phyloP scores from a whole-genome alignment of 768 basidiomycete genomes.

The Leccinum fibrillosum region DNA sequence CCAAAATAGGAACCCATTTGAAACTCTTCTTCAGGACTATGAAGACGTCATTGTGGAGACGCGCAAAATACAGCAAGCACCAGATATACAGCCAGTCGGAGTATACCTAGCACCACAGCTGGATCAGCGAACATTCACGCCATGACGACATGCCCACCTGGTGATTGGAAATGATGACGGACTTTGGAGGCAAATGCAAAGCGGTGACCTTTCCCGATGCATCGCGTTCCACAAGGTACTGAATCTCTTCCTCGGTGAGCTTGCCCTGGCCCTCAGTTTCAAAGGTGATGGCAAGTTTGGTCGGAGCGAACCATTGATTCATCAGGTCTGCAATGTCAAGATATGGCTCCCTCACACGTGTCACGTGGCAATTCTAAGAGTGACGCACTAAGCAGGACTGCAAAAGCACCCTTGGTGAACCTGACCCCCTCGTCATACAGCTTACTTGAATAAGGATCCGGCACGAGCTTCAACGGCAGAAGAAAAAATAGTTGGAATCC shows the following conservation, averaged over 20 bases:
- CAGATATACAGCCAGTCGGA: constrained; percentile 89
- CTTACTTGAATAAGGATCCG: constrained; percentile 50
- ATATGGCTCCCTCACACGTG: neutral
- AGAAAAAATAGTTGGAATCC: constrained; percentile 69
- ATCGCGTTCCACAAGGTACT: constrained; percentile 54
- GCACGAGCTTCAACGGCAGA: constrained; percentile 62
- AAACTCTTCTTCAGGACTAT: constrained; percentile 93
- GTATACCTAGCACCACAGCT: constrained; percentile 49
- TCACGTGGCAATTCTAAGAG: neutral
- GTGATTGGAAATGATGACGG: constrained; percentile 89
- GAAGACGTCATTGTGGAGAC: constrained; percentile 68
- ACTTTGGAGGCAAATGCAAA: constrained; percentile 72
- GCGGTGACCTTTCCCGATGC: constrained; percentile 51
- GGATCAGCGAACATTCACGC: constrained; percentile 5
- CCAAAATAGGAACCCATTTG: constrained; percentile 81
- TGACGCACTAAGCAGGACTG: constrained; percentile 63
- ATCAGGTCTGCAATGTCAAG: constrained; percentile 54
- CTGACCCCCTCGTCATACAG: constrained; percentile 70
- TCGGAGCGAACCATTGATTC: constrained; percentile 81
- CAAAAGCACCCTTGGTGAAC: constrained; percentile 83
- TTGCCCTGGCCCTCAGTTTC: constrained; percentile 66
- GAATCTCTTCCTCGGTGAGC: constrained; percentile 58
- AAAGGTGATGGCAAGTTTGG: constrained; percentile 67
- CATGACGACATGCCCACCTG: constrained; percentile 52
- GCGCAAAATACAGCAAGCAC: constrained; percentile 73